Evolutionary conservation across 2,329 filamentous ascomycete genomes (phyloP).

Genomic region (Periconia sp.): DNA sequence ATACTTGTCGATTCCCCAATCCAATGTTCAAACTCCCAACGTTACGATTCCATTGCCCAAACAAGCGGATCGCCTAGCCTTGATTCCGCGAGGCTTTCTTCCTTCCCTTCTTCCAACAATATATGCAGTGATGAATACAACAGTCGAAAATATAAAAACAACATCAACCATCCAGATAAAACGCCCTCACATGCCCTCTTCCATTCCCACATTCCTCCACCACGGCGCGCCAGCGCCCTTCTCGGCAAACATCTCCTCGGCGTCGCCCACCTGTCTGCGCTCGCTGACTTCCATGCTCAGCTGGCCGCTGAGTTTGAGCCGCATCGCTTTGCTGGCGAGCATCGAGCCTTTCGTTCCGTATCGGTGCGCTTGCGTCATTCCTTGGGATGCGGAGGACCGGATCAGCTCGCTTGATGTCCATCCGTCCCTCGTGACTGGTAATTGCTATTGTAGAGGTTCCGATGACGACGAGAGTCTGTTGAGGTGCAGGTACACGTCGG

Average conservation of each 20-base stretch:
- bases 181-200: slow-evolving; percentile 46
- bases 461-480: slow-evolving; percentile 94
- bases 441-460: slow-evolving; percentile 90
- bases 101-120: too few relatives aligned
- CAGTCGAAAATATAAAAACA: not conserved
- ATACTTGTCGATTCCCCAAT: too few relatives aligned
- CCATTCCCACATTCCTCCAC: slow-evolving; percentile 54
- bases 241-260: slow-evolving; percentile 68
- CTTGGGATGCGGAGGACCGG: slow-evolving; percentile 51
- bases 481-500: slow-evolving; percentile 96
- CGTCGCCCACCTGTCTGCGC: slow-evolving; percentile 87
- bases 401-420: slow-evolving; percentile 45
- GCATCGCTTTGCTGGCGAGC: slow-evolving; percentile 56
- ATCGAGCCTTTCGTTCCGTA: slow-evolving; percentile 29
- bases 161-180: not conserved
- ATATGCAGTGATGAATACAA: not conserved
- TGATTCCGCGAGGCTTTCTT: too few relatives aligned
- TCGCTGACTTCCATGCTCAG: slow-evolving; percentile 70
- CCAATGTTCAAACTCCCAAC: too few relatives aligned
- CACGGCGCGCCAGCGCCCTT: slow-evolving; percentile 37
- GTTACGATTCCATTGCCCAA: too few relatives aligned
- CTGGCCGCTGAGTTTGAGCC: slow-evolving; percentile 66
- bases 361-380: slow-evolving; percentile 56
- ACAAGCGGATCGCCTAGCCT: too few relatives aligned
- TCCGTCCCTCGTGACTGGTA: slow-evolving; percentile 84